A percentile compares a stretch with the other conserved stretches of the same genome.
These are phyloP conservation scores for Colletotrichum plurivorum DNA, from an alignment of 2,329 filamentous ascomycete species.

Conservation along the genomic window DNA sequence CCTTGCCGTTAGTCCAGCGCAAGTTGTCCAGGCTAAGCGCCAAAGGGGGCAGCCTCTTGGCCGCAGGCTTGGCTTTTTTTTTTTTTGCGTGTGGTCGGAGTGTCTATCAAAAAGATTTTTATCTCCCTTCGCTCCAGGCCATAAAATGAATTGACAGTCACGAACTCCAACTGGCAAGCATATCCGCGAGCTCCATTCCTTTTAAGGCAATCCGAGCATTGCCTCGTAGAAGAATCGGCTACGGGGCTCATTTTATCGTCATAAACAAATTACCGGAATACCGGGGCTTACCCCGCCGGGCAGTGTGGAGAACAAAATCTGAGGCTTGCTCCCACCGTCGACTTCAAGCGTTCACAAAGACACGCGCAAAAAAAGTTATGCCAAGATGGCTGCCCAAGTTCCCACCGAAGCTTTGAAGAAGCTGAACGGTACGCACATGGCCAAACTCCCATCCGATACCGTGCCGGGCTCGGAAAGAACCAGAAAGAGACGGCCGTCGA, in stretches of 20 bases:
- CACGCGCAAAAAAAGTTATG: constrained; percentile 31
- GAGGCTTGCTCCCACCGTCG: constrained; percentile 31
- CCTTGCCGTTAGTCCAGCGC: constrained; percentile 27
- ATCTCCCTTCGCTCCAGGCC: too few relatives aligned
- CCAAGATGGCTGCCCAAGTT: constrained; percentile 60
- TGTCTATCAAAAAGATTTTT: too few relatives aligned
- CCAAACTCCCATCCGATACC: neutral
- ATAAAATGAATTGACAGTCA: too few relatives aligned
- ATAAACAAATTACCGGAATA: constrained; percentile 28
- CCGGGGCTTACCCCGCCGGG: constrained; percentile 39
- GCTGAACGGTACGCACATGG: constrained; percentile 54
- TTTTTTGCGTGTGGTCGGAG: neutral
- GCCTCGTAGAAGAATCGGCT: too few relatives aligned
- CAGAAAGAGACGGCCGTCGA: neutral
- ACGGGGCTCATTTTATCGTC: too few relatives aligned
- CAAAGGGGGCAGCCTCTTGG: constrained; percentile 12
- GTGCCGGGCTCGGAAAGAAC: too few relatives aligned
- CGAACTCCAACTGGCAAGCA: too few relatives aligned
- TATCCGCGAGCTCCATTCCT: too few relatives aligned
- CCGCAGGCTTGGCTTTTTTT: constrained; percentile 23
- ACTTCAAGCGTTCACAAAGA: constrained; percentile 26
- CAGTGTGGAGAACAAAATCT: constrained; percentile 40
- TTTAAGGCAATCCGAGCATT: too few relatives aligned
- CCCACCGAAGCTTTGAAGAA: constrained; percentile 60
- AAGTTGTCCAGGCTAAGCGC: constrained; percentile 20